phyloP scores from a whole-genome alignment of 2,329 filamentous ascomycete species.

The Cryoendolithus antarcticus region DNA sequence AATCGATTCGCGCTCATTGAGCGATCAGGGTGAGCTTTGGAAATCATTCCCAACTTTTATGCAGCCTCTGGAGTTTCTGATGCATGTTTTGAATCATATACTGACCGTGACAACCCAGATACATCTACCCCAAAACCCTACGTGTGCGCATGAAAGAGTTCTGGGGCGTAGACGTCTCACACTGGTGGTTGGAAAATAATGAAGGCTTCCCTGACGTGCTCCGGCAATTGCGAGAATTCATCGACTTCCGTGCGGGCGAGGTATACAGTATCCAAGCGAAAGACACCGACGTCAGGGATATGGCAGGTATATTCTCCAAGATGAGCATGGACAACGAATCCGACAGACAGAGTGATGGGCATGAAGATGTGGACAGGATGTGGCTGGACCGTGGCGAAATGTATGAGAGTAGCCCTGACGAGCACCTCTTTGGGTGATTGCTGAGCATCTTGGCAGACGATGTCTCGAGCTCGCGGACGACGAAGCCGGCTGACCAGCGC shows the following conservation, averaged over 20 bases:
- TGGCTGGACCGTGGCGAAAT: conserved; percentile 4
- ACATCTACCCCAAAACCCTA: conserved; percentile 66
- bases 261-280: conserved; percentile 4
- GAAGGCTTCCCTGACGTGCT: conserved; percentile 64
- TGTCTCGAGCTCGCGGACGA: no score
- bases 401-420: conserved; percentile 6
- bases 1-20: conserved; percentile 70
- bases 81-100: background rate
- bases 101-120: conserved; percentile 40
- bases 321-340: conserved; percentile 13
- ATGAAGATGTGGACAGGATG: conserved; percentile 4
- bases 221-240: conserved; percentile 65
- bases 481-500: no score
- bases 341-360: conserved; percentile 5
- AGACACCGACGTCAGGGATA: conserved; percentile 18
- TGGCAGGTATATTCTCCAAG: conserved; percentile 27
- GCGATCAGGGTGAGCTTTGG: conserved; percentile 53
- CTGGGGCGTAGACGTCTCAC: conserved; percentile 59
- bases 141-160: conserved; percentile 63
- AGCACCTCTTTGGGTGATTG: background rate
- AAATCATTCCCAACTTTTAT: conserved; percentile 1
- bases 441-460: no score
- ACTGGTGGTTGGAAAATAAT: conserved; percentile 84
- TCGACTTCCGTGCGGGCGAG: conserved; percentile 29
- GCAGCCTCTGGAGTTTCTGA: no score